phyloP scores from a whole-genome alignment of 805 yeast genomes.

The Saccharomycopsis fodiens region DNA sequence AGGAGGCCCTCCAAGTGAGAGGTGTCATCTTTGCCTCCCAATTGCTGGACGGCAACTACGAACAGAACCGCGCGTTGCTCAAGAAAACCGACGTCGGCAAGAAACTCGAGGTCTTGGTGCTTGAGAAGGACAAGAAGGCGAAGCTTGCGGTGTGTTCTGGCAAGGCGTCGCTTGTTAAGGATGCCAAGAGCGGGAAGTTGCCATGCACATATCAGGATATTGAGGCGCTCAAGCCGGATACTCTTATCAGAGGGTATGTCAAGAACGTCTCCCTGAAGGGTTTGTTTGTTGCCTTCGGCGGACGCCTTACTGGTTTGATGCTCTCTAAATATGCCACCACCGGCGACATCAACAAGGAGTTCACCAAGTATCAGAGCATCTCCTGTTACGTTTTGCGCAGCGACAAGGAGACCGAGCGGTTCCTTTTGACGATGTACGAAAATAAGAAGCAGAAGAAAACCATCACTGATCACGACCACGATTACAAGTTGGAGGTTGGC shows the following conservation, averaged over 20 bases:
- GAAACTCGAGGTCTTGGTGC: constrained; percentile 47
- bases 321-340: constrained; percentile 62
- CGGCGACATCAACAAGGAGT: constrained; percentile 47
- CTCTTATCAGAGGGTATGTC: constrained; percentile 61
- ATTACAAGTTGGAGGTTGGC: constrained; percentile 48
- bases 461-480: constrained; percentile 41
- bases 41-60: constrained; percentile 66
- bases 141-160: constrained; percentile 56
- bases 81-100: constrained; percentile 62
- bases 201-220: constrained; percentile 61
- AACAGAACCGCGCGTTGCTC: constrained; percentile 57
- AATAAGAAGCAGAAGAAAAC: constrained; percentile 8
- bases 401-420: constrained; percentile 65
- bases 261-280: constrained; percentile 75
- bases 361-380: constrained; percentile 62
- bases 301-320: constrained; percentile 74
- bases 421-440: constrained; percentile 52
- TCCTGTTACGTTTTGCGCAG: constrained; percentile 55
- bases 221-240: constrained; percentile 20
- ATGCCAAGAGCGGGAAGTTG: constrained; percentile 43
- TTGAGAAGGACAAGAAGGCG: constrained; percentile 58
- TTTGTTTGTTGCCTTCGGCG: constrained; percentile 74
- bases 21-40: constrained; percentile 74
- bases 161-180: constrained; percentile 60
- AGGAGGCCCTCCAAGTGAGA: constrained; percentile 41